Evolutionary conservation across 257 asterid species (phyloP), one percentile per base, ranked within the genome.

Genomic region (Nicotiana knightiana): DNA sequence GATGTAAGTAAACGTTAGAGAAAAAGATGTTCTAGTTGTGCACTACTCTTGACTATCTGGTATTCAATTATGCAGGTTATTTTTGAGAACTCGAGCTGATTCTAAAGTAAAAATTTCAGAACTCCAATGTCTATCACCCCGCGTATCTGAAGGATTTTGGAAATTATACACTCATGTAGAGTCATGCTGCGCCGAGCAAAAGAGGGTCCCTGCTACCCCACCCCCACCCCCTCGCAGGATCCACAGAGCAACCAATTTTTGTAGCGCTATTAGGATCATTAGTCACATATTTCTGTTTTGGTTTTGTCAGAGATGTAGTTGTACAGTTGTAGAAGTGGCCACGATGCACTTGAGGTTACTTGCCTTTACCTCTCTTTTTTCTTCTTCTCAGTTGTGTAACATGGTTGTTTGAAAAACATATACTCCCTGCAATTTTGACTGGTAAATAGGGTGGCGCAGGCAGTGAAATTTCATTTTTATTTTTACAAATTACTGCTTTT

Each of bases 41-140:
- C 28, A 39, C 51, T 26, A 13, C 32, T 57, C 55, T 81, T 21
- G 51, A 21, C 11, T 5, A 24, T 83, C 46, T 61, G 61, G 79
- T 15, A 77, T 46, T 57, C 16, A 17, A 21, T 65, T 28, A 57
- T 33, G 54, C 94, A 92, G 95, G 94, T 89, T 81, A 86, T 91
- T 24, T 87, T 94, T 18, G 88, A 87, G 84, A 83, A 76, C n/a
- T 70, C 87, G 37, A 79, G 84, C 88, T 90, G 91, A 89, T 81
- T 54, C 33, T 26, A 63, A 65, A 58, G 21, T 39, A 15, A 73
- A 71, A 21, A 15, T 48, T 26, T 26, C 79, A 73, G 26, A 73
- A 48, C 62, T 48, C 43, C 6, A 18, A 0, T 43, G 39, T 43
- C 77, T 5, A 11, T 53, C 21, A 48, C 7, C 21, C 61, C 9